Evolutionary conservation across 2,329 filamentous ascomycete species (phyloP), one percentile per base, ranked within the genome.

Genomic region (Paraphaeosphaeria sporulosa): DNA sequence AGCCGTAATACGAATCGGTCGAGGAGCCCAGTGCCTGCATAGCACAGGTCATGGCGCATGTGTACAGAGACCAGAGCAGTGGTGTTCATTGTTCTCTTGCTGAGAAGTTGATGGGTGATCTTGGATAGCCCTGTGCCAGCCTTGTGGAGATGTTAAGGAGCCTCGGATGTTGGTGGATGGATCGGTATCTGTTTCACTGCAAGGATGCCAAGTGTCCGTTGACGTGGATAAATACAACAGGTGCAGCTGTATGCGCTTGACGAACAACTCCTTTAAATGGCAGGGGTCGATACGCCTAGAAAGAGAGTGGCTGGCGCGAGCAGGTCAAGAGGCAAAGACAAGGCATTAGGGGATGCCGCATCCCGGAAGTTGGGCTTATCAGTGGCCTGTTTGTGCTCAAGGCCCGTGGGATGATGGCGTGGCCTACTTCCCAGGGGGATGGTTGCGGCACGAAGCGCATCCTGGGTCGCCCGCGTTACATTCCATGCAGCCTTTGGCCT

Each of bases 371-470:
- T 32, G 32, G 46, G 27, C 48, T 53, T 58, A 53, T 53, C 40
- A 15, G 40, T 42, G 21, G 19, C 21, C 38, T 47, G 56, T 23
- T 53, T 42, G 40, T 58, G 55, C 27, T 15, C 30, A 27, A 12
- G 2, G 27, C 15, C 34, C 36, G 44, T 50, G 46, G 55, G 47
- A 30, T 46, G 27, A 53, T 40, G 36, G 55, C 48, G 48, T 47
- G 48, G 48, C 19, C 32, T 40, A 52, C 6, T 4, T 51, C 17
- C 55, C 55, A 27, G 36, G 44, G n/a, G 30, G 51, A 17, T 30
- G 58, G 46, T 44, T 30, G 36, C 58, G 58, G 54, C 58, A 49
- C 53, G 58, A 36, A 47, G 58, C 58, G 58, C n/a, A 53, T 15
- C 50, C 50, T 53, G 23, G 36, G n/a, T 21, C 32, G 34, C 57